Conservation (phyloP, 257 asterid species). For the Cordia subcordata region DNA sequence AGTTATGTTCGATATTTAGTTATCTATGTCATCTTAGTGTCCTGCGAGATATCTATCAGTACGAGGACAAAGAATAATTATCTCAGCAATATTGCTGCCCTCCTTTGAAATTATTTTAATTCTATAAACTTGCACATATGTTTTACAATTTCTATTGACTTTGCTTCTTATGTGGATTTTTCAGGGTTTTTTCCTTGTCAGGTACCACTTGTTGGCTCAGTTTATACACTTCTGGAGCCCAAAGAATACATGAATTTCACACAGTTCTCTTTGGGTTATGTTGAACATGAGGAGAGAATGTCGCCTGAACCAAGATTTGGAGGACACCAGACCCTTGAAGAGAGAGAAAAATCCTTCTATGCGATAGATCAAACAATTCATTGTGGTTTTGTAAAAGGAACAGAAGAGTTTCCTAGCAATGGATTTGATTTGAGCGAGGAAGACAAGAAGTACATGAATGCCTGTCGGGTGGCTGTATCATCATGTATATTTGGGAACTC, state of each 20-base stretch:
- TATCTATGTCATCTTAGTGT: no score
- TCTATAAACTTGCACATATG: no score
- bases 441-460: conserved; percentile 56
- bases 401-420: conserved; percentile 48
- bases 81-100: no score
- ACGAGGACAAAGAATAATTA: no score
- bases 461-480: conserved; percentile 64
- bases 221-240: conserved; percentile 64
- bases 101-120: no score
- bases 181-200: conserved; percentile 80
- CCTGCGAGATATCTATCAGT: no score
- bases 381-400: conserved; percentile 80
- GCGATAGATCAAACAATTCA: conserved; percentile 70
- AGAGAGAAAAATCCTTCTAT: conserved; percentile 66
- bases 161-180: conserved; percentile 10
- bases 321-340: conserved; percentile 73
- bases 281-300: conserved; percentile 50
- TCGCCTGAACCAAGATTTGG: conserved; percentile 57
- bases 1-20: no score
- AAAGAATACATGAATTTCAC: conserved; percentile 52
- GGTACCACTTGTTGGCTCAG: conserved; percentile 59
- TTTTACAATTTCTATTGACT: not conserved
- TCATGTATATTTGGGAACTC: conserved; percentile 96
- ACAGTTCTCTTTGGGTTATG: conserved; percentile 64
- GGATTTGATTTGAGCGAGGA: conserved; percentile 78